Evolutionary conservation across 257 asterid genomes (phyloP).

Genomic region (Solanum piurae): DNA sequence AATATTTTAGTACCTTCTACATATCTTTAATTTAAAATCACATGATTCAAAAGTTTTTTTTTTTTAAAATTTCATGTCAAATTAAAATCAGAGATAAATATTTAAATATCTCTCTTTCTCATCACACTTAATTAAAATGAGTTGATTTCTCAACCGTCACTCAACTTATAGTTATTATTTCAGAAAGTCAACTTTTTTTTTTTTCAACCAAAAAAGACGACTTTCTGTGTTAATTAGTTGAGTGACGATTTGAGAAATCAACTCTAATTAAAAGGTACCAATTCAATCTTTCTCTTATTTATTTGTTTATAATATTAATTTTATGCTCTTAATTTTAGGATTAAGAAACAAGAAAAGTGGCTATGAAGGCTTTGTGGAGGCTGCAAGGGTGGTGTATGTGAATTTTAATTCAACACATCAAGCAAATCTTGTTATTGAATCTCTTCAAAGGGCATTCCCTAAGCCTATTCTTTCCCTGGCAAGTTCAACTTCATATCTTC

Average conservation of each 20-base stretch:
- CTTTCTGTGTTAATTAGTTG: too few relatives aligned
- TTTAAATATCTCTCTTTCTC: neutral
- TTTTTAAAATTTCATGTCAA: too few relatives aligned
- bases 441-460: conserved; percentile 64
- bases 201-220: too few relatives aligned
- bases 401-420: conserved; percentile 36
- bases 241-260: too few relatives aligned
- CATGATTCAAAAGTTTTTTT: neutral
- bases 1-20: too few relatives aligned
- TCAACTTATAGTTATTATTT: neutral
- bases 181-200: too few relatives aligned
- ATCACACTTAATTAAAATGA: neutral
- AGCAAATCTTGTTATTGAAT: conserved; percentile 21
- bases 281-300: neutral
- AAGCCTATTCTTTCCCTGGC: conserved; percentile 50
- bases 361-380: conserved; percentile 67
- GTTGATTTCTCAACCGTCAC: neutral
- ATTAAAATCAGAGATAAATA: too few relatives aligned
- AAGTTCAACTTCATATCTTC: conserved; percentile 17
- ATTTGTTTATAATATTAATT: neutral
- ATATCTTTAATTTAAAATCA: too few relatives aligned
- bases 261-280: neutral
- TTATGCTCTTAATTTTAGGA: conserved; percentile 24
- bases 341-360: conserved; percentile 36
- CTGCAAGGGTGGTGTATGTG: conserved; percentile 42